Evolutionary conservation across 1,284 basidiomycete genomes (phyloP), one percentile per base, ranked within the genome.

Genomic region (Caloboletus inedulis): DNA sequence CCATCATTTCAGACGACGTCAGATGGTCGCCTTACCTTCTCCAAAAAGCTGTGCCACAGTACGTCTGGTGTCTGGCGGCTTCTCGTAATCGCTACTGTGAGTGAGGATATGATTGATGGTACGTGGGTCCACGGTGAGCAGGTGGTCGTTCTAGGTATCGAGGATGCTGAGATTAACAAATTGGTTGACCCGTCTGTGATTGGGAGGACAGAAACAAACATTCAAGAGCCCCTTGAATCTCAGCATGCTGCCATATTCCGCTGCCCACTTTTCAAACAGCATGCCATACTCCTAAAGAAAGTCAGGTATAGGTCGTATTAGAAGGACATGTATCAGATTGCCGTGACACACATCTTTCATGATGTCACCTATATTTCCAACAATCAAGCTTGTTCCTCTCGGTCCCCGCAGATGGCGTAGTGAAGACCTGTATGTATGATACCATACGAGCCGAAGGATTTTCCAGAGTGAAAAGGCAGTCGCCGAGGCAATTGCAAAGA

Each of bases 181-280:
- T 3, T 9, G 13, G 12, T n/a, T n/a, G n/a, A n/a, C n/a, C n/a
- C n/a, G n/a, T n/a, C n/a, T n/a, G 39, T 12, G 7, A 14, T 8
- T 13, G 1, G 10, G 25, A 21, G 18, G 27, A 34, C 9, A 18
- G 18, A 13, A 19, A 34, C 43, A 7, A 18, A 56, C 45, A 13
- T 16, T 41, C 0, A 51, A 29, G 3, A 80, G 58, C 0, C 69
- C 69, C 49, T 72, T 72, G 52, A 76, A 80, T 49, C 65, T 74
- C 43, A 84, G 60, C 0, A 77, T 80, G 3, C 59, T 57, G 0
- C 85, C 84, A 56, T 84, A 82, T 52, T 81, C 60, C 23, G 71
- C 56, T 0, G 74, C 59, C 85, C 85, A 88, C 55, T 16, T 34
- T 1, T 56, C 43, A 4, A 39, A 3, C 3, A 49, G 16, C 13